phyloP scores from a whole-genome alignment of 148 eudicot genomes.

The Vaccinium darrowii region DNA sequence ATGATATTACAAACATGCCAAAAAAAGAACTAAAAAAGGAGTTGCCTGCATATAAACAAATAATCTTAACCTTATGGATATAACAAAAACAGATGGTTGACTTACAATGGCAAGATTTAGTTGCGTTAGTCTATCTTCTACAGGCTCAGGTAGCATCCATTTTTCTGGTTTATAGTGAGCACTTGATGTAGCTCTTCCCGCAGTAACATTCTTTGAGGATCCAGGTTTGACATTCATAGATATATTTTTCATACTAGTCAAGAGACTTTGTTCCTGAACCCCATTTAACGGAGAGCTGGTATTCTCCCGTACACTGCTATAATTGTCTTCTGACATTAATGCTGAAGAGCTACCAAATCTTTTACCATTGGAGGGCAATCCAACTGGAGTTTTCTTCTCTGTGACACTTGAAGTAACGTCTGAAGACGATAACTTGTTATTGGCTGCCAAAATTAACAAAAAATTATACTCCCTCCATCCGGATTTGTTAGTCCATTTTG shows the following conservation, averaged over 20 bases:
- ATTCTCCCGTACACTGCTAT: constrained; percentile 27
- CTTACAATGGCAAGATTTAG: constrained; percentile 97
- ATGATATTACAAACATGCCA: background rate
- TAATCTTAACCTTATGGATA: background rate
- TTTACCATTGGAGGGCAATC: constrained; percentile 36
- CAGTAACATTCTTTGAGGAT: constrained; percentile 35
- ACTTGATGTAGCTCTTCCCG: constrained; percentile 32
- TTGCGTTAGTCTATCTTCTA: constrained; percentile 48
- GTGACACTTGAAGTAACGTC: constrained; percentile 29
- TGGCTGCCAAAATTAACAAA: constrained; percentile 17
- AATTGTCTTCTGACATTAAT: constrained; percentile 25
- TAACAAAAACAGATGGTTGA: constrained; percentile 13
- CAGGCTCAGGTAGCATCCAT: constrained; percentile 73
- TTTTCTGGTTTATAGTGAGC: constrained; percentile 72
- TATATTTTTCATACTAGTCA: constrained; percentile 36
- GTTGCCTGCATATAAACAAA: constrained; percentile 9
- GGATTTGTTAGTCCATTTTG: no score
- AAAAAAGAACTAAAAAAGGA: background rate
- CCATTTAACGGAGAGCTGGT: constrained; percentile 29
- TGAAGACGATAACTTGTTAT: constrained; percentile 20
- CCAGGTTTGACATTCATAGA: constrained; percentile 47
- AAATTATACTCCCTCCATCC: no score
- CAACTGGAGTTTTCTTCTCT: constrained; percentile 30
- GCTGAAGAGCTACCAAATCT: constrained; percentile 31
- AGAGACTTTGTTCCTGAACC: constrained; percentile 27